Conservation (phyloP, 1,284 basidiomycete species). For the Abortiporus biennis region DNA sequence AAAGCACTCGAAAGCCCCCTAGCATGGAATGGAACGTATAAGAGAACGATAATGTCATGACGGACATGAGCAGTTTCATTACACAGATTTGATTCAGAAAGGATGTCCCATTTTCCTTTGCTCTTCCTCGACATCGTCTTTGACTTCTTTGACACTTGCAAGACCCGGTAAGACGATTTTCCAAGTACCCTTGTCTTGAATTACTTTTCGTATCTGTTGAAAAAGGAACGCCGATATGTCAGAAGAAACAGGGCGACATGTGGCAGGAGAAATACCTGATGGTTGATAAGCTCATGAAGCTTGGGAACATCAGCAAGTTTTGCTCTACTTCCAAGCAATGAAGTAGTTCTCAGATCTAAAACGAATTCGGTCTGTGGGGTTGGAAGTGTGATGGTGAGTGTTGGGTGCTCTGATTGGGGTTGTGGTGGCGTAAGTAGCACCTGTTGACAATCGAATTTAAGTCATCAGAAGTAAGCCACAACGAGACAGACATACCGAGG, state of each 20-base stretch:
- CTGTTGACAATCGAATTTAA: constrained; percentile 15
- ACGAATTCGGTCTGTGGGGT: constrained; percentile 33
- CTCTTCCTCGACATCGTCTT: constrained; percentile 37
- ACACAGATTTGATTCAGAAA: too few species aligned
- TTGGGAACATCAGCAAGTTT: constrained; percentile 82
- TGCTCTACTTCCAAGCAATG: constrained; percentile 76
- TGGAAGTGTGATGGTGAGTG: constrained; percentile 57
- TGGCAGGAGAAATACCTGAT: constrained; percentile 51
- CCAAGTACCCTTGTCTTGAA: constrained; percentile 62
- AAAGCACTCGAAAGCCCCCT: background rate
- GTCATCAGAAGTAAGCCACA: background rate
- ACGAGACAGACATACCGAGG: constrained; percentile 40
- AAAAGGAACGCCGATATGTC: background rate
- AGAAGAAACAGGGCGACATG: background rate
- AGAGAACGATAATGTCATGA: background rate
- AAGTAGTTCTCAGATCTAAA: constrained; percentile 67
- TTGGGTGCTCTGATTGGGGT: constrained; percentile 27
- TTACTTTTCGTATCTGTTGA: constrained; percentile 28
- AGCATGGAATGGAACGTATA: background rate
- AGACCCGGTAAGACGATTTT: constrained; percentile 65
- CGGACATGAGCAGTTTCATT: background rate
- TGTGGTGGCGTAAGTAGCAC: constrained; percentile 28
- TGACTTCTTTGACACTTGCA: constrained; percentile 36
- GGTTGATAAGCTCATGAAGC: constrained; percentile 74
- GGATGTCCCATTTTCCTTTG: background rate